These are phyloP conservation scores for Fomitopsis betulina DNA, from an alignment of 1,284 basidiomycete genomes.

Conservation along the genomic window DNA sequence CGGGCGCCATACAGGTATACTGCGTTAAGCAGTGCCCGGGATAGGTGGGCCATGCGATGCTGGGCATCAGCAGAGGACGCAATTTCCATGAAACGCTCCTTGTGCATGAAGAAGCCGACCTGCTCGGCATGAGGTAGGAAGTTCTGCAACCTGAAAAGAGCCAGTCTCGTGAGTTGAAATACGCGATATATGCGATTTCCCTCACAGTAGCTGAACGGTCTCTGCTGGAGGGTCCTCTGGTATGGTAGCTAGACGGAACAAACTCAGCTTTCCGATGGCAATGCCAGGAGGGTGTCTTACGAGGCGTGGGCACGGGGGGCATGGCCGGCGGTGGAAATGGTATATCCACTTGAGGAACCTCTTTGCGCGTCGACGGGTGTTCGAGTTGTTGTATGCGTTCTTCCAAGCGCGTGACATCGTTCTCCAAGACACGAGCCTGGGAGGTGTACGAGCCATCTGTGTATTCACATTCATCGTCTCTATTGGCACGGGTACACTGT, in stretches of 20 bases:
- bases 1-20: constrained; percentile 23
- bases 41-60: constrained; percentile 13
- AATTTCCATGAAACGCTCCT: constrained; percentile 29
- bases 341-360: no score
- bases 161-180: background rate
- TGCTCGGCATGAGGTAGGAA: constrained; percentile 33
- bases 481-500: constrained; percentile 23
- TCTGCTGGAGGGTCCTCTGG: background rate
- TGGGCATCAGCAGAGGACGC: constrained; percentile 15
- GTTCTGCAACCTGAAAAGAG: constrained; percentile 24
- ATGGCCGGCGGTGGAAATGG: background rate
- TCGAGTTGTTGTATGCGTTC: background rate
- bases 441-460: constrained; percentile 21
- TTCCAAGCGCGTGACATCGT: background rate
- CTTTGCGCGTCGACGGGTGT: background rate
- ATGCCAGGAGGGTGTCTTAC: background rate
- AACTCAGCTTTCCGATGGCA: background rate
- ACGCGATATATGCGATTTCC: constrained; percentile 6
- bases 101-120: constrained; percentile 38
- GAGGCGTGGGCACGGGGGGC: background rate
- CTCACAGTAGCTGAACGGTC: background rate
- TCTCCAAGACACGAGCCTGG: background rate
- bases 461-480: constrained; percentile 26
- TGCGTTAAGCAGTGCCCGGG: constrained; percentile 20
- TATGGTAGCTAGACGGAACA: background rate